Conservation (phyloP, 371 early-diverging fungal species). For the Smittium culicis region DNA sequence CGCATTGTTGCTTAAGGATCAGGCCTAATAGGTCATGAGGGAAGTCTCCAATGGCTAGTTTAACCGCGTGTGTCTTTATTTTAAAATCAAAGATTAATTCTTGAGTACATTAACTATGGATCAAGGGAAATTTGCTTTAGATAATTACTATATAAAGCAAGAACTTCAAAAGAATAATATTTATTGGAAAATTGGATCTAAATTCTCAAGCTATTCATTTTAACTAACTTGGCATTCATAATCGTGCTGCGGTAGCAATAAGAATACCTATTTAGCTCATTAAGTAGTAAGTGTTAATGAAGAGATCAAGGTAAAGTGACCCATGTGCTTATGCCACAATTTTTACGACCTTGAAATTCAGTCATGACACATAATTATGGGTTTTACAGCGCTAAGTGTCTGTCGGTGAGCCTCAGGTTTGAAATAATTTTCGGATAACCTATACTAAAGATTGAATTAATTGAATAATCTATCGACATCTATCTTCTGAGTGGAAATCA, state of each 20-base stretch:
- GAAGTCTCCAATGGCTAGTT: not conserved
- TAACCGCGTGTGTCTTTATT: not conserved
- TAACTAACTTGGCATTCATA: not conserved
- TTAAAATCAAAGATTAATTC: not conserved
- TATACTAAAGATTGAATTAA: not conserved
- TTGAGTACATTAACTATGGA: not conserved
- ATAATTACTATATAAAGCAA: not conserved
- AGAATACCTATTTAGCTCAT: not conserved
- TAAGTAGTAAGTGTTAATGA: not conserved
- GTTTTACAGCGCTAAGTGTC: not conserved
- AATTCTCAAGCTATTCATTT: not conserved
- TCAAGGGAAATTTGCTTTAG: not conserved
- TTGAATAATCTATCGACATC: not conserved
- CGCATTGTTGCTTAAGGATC: not conserved
- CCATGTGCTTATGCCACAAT: not conserved
- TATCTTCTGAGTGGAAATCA: not conserved
- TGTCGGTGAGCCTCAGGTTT: not conserved
- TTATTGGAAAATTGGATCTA: not conserved
- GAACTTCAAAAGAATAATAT: not conserved
- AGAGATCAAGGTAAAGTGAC: not conserved
- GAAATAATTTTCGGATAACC: not conserved
- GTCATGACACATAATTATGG: not conserved
- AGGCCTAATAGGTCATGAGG: not conserved
- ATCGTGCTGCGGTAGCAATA: not conserved
- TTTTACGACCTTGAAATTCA: not conserved